Conservation (phyloP, 2,329 filamentous ascomycete species). For the Fusarium haematococcum region DNA sequence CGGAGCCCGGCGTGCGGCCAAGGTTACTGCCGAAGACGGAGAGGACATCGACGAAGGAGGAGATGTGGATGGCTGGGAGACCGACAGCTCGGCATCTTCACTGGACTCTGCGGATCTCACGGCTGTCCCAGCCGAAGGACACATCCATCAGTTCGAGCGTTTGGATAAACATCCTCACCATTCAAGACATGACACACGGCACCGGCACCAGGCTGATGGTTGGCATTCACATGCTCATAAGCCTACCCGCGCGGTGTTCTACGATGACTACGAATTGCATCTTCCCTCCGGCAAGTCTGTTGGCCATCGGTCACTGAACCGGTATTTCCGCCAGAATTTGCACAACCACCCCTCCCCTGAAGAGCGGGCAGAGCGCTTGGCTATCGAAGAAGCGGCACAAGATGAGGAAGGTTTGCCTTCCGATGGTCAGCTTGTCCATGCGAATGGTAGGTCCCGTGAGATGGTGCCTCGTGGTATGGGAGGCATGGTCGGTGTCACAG, state of each 20-base stretch:
- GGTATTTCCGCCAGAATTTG: constrained; percentile 94
- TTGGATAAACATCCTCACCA: constrained; percentile 81
- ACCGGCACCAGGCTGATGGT: constrained; percentile 80
- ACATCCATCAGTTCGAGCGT: constrained; percentile 77
- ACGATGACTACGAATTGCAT: constrained; percentile 94
- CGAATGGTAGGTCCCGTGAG: constrained; percentile 61
- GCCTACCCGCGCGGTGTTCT: constrained; percentile 79
- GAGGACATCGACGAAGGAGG: constrained; percentile 65
- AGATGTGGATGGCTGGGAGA: constrained; percentile 90
- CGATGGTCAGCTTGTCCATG: constrained; percentile 50
- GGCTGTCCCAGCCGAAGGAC: constrained; percentile 80
- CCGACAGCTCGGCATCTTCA: constrained; percentile 90
- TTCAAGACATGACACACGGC: constrained; percentile 75
- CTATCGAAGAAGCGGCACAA: constrained; percentile 61
- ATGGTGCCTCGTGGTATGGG: constrained; percentile 76
- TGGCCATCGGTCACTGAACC: constrained; percentile 87
- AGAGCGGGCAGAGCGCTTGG: constrained; percentile 77
- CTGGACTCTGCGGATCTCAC: constrained; percentile 87
- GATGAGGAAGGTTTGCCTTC: constrained; percentile 48
- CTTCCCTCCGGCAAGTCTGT: constrained; percentile 90
- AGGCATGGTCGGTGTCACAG: constrained; percentile 82
- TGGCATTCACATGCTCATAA: constrained; percentile 88
- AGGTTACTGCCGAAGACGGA: constrained; percentile 63
- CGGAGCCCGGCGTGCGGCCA: constrained; percentile 68
- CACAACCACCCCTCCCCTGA: constrained; percentile 83